phyloP scores from a whole-genome alignment of 495 filamentous ascomycete species.

The Coniosporium apollinis region DNA sequence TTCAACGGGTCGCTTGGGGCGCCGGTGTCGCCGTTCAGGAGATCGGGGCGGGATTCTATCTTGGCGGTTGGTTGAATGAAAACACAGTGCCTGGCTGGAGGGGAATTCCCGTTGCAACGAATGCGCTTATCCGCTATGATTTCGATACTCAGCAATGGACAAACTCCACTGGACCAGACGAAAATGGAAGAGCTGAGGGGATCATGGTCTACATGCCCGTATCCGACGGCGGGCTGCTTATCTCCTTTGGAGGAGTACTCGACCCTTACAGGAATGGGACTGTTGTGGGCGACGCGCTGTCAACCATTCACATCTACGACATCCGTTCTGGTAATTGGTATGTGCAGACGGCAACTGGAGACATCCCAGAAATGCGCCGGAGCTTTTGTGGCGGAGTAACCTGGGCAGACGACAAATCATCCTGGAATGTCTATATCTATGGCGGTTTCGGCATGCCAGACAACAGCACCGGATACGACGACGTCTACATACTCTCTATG shows the following conservation, averaged over 20 bases:
- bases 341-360: conserved; percentile 30
- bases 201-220: conserved; percentile 32
- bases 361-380: conserved; percentile 27
- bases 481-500: conserved; percentile 39
- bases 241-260: conserved; percentile 34
- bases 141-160: conserved; percentile 26
- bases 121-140: conserved; percentile 27
- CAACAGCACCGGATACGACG: conserved; percentile 31
- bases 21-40: conserved; percentile 22
- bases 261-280: conserved; percentile 14
- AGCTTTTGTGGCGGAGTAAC: conserved; percentile 38
- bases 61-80: conserved; percentile 34
- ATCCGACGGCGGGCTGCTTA: conserved; percentile 33
- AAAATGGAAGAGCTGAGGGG: conserved; percentile 26
- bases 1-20: conserved; percentile 21
- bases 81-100: conserved; percentile 28
- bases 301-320: conserved; percentile 35
- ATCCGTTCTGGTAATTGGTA: conserved; percentile 37
- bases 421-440: conserved; percentile 40
- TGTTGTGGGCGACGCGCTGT: conserved; percentile 17
- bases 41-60: conserved; percentile 25
- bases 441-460: conserved; percentile 29
- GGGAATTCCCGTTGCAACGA: conserved; percentile 23
- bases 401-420: conserved; percentile 36
- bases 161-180: conserved; percentile 31